A percentile compares a stretch with the other conserved stretches of the same genome.
Evolutionary conservation across 179 eudicot species (phyloP).

Genomic region (Spergularia azorica): DNA sequence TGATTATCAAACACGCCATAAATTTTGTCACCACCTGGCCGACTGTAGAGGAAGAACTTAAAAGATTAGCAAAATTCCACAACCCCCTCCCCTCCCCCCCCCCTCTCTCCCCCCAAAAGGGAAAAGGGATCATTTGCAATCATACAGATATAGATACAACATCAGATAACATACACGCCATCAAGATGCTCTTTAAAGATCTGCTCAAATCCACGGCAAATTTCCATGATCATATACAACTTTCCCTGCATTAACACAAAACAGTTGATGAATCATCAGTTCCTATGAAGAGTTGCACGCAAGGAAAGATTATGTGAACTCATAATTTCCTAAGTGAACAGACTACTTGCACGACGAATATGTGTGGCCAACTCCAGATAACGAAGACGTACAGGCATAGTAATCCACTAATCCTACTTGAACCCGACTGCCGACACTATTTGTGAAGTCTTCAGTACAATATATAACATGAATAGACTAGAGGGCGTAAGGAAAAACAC

Average conservation of each 20-base stretch:
- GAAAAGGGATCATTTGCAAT: not conserved
- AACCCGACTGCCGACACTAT: not conserved
- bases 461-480: no score
- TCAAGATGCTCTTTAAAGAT: conserved; percentile 97
- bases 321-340: no score
- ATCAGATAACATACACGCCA: conserved; percentile 64
- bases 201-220: conserved; percentile 91
- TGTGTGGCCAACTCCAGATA: not conserved
- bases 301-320: no score
- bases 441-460: not conserved
- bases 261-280: not conserved
- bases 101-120: no score
- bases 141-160: not conserved
- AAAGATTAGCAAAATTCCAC: not conserved
- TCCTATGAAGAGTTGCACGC: no score
- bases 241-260: conserved; percentile 65
- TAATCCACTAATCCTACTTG: no score
- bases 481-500: not conserved
- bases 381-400: not conserved
- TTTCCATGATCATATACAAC: conserved; percentile 91
- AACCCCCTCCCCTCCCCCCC: no score
- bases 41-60: conserved; percentile 46
- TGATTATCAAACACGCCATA: conserved; percentile 90
- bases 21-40: conserved; percentile 93
- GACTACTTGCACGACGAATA: no score